Conservation (phyloP, 768 basidiomycete species). For the Exsudoporus frostii region DNA sequence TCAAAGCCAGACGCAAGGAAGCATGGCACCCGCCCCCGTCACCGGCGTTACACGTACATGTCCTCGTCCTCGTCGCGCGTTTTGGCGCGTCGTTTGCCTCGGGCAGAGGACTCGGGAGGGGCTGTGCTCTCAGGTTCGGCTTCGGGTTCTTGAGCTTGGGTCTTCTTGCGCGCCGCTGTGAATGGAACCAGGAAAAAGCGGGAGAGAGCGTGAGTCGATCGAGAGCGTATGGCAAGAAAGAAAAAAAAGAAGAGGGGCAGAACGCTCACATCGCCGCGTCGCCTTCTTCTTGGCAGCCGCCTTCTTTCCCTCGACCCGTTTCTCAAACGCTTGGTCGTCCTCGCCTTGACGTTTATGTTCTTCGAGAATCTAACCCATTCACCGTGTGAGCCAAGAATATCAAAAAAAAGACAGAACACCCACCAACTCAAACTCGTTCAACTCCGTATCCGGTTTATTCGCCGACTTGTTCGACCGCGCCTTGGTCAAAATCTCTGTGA, state of each 20-base stretch:
- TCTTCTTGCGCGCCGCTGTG: slow-evolving; percentile 32
- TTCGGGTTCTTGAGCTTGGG: slow-evolving; percentile 16
- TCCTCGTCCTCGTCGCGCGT: slow-evolving; percentile 18
- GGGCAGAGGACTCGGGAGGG: background rate
- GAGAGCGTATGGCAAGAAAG: background rate
- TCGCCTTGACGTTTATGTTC: slow-evolving; percentile 81
- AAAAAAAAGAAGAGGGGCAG: background rate
- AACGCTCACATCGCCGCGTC: slow-evolving; percentile 41
- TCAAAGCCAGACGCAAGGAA: background rate
- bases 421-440: slow-evolving; percentile 93
- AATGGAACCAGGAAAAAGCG: background rate
- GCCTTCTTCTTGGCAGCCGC: slow-evolving; percentile 76
- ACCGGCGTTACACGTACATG: slow-evolving; percentile 20
- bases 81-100: slow-evolving; percentile 7
- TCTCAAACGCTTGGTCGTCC: slow-evolving; percentile 89
- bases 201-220: background rate
- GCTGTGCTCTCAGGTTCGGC: slow-evolving; percentile 2
- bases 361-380: slow-evolving; percentile 64
- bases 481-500: slow-evolving; percentile 90
- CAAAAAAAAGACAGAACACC: slow-evolving; percentile 1
- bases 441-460: slow-evolving; percentile 88
- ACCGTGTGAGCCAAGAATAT: background rate
- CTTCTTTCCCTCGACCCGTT: slow-evolving; percentile 78
- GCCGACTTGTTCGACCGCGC: slow-evolving; percentile 87
- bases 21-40: background rate